Conservation (phyloP, 2,329 filamentous ascomycete species). For the Cladophialophora carrionii region DNA sequence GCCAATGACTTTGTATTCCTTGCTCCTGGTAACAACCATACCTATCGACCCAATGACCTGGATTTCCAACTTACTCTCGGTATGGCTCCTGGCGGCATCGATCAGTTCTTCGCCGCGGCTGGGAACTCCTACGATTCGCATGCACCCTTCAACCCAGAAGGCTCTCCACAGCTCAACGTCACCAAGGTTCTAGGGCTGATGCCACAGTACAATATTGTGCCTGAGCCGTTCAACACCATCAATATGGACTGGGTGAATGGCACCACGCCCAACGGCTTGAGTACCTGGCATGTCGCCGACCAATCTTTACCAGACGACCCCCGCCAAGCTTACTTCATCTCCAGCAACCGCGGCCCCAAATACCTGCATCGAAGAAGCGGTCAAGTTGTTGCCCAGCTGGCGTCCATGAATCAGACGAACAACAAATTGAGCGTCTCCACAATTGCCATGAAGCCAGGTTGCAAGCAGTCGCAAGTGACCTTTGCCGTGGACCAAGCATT, state of each 20-base stretch:
- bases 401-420: conserved; percentile 28
- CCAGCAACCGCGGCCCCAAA: conserved; percentile 35
- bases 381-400: conserved; percentile 29
- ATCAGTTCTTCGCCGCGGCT: conserved; percentile 28
- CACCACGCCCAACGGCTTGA: conserved; percentile 29
- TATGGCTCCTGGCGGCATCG: conserved; percentile 32
- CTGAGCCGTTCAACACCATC: conserved; percentile 30
- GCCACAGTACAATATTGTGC: conserved; percentile 30
- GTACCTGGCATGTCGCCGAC: conserved; percentile 31
- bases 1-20: conserved; percentile 34
- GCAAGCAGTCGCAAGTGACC: conserved; percentile 4
- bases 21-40: conserved; percentile 34
- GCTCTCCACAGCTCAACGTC: conserved; percentile 28
- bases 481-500: conserved; percentile 32
- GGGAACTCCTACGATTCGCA: conserved; percentile 26
- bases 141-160: conserved; percentile 29
- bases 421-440: conserved; percentile 30
- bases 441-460: conserved; percentile 24
- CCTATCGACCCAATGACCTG: conserved; percentile 31
- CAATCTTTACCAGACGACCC: conserved; percentile 28
- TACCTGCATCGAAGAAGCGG: conserved; percentile 24
- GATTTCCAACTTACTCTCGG: conserved; percentile 30
- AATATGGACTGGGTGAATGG: conserved; percentile 33
- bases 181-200: conserved; percentile 32
- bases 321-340: conserved; percentile 29